Evolutionary conservation across 106 monocot genomes (phyloP).

Genomic region (Phalaenopsis equestris): DNA sequence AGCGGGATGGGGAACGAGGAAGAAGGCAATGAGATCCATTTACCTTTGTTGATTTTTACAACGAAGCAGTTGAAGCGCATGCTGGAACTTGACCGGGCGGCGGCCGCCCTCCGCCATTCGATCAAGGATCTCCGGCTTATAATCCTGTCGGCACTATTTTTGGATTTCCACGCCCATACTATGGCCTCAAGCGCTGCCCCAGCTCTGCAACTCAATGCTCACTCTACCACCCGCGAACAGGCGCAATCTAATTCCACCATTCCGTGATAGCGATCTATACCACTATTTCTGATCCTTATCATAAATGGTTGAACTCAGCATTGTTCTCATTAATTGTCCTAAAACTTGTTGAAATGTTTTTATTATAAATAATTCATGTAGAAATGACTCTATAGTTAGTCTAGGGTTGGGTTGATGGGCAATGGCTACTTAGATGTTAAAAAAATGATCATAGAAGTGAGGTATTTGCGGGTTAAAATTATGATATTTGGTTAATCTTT

Average conservation of each 20-base stretch:
- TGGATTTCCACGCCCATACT: constrained; percentile 80
- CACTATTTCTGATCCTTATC: not conserved
- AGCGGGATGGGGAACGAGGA: constrained; percentile 29
- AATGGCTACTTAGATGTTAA: no score
- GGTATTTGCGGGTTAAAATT: no score
- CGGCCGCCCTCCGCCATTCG: constrained; percentile 38
- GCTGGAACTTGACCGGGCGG: constrained; percentile 51
- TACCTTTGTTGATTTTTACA: constrained; percentile 33
- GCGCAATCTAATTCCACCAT: constrained; percentile 10
- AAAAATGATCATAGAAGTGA: no score
- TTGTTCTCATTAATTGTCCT: no score
- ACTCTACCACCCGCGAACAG: constrained; percentile 67
- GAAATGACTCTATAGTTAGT: no score
- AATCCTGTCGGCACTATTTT: constrained; percentile 68
- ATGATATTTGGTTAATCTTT: no score
- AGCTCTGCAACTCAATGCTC: constrained; percentile 77
- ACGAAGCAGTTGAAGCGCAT: constrained; percentile 66
- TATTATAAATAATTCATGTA: no score
- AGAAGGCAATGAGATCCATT: constrained; percentile 1
- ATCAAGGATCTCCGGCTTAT: constrained; percentile 75
- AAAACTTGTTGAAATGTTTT: no score
- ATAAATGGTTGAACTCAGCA: not conserved
- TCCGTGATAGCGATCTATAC: not conserved
- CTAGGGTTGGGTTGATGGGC: no score
- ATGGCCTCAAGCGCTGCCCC: constrained; percentile 77